These are phyloP conservation scores for Plantago coronopus DNA, from an alignment of 305 asterid species.

Conservation along the genomic window DNA sequence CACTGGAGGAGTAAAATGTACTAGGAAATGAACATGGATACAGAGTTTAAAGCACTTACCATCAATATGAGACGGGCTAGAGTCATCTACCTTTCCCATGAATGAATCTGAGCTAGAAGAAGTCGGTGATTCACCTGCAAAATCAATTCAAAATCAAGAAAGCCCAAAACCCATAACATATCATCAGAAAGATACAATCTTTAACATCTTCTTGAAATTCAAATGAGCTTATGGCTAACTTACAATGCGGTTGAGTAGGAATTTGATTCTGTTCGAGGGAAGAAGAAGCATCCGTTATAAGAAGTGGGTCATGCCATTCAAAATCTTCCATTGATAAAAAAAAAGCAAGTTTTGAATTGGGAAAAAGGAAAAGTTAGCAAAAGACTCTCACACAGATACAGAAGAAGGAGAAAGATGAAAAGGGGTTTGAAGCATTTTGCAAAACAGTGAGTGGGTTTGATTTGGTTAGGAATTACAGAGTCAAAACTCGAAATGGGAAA, in stretches of 20 bases:
- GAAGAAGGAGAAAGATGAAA: constrained; percentile 30
- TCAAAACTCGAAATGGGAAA: constrained; percentile 15
- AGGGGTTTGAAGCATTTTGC: constrained; percentile 34
- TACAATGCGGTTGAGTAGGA: constrained; percentile 33
- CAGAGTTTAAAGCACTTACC: constrained; percentile 34
- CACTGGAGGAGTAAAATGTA: too few species aligned
- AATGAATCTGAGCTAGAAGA: constrained; percentile 31
- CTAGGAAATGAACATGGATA: not conserved
- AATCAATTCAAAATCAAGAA: constrained; percentile 19
- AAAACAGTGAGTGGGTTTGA: constrained; percentile 11
- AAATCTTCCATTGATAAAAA: constrained; percentile 50
- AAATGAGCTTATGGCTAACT: constrained; percentile 34
- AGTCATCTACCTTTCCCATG: constrained; percentile 41
- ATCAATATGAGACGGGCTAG: constrained; percentile 38
- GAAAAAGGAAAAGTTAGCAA: not conserved
- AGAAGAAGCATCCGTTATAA: constrained; percentile 58
- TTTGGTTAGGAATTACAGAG: constrained; percentile 2
- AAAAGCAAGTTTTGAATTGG: constrained; percentile 39
- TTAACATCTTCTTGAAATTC: not conserved
- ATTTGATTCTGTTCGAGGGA: constrained; percentile 37
- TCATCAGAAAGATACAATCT: constrained; percentile 7
- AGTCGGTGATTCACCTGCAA: constrained; percentile 42
- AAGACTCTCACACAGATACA: constrained; percentile 25
- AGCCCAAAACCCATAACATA: constrained; percentile 21
- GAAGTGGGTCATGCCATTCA: constrained; percentile 74